These are phyloP conservation scores for Xylariaceae sp. DNA, from an alignment of 2,329 filamentous ascomycete species.

Conservation along the genomic window DNA sequence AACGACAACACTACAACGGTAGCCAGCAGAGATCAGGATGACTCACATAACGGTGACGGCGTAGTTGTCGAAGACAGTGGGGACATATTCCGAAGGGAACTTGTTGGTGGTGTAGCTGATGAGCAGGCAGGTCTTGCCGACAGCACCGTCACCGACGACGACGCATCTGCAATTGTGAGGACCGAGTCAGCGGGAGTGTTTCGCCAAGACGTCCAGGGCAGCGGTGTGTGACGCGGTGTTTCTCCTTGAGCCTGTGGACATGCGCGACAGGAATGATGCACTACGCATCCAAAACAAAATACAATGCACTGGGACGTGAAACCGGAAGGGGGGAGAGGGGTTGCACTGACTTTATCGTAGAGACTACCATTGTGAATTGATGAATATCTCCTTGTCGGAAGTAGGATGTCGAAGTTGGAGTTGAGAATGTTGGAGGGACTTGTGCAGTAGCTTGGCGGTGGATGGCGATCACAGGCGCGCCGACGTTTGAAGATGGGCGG, in stretches of 20 bases:
- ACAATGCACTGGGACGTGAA: conserved; percentile 1
- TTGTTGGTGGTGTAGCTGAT: conserved; percentile 99
- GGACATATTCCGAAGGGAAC: conserved; percentile 99
- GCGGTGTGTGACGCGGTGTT: conserved; percentile 9
- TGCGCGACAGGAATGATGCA: conserved; percentile 11
- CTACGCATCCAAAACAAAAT: background rate
- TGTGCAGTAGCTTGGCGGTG: background rate
- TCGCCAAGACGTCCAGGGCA: conserved; percentile 9
- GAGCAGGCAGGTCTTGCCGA: conserved; percentile 97
- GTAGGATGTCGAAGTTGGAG: conserved; percentile 7
- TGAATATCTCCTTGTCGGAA: conserved; percentile 9
- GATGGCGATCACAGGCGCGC: background rate
- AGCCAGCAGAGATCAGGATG: background rate
- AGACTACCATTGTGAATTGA: conserved; percentile 54
- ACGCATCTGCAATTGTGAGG: conserved; percentile 70
- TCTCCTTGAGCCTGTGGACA: conserved; percentile 11
- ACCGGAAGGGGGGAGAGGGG: conserved; percentile 11
- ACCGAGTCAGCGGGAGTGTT: conserved; percentile 17
- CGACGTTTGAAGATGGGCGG: conserved; percentile 12
- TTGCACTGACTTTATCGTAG: conserved; percentile 61
- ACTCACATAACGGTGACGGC: conserved; percentile 99
- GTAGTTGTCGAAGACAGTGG: conserved; percentile 99
- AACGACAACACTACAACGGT: too few relatives aligned
- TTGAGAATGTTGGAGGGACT: conserved; percentile 3
- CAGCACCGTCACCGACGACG: conserved; percentile 97